Evolutionary conservation across 2,329 filamentous ascomycete genomes (phyloP), one percentile per base, ranked within the genome.

Genomic region (Emydomyces testavorans): DNA sequence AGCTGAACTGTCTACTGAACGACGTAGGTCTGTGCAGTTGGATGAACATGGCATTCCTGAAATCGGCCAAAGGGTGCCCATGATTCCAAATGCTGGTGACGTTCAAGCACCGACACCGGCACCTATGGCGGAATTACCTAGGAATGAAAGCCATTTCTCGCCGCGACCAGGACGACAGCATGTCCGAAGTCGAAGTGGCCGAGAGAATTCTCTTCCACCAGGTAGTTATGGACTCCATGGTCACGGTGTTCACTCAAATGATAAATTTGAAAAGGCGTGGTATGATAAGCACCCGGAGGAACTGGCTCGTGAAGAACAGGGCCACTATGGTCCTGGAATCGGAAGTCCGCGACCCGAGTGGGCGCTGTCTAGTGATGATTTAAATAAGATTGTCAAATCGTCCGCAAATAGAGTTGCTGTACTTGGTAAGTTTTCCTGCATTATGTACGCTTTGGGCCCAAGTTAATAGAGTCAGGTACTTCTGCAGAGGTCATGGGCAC

Each of bases 221-320:
- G 90, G 87, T 50, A 94, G 88, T 69, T 96, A 96, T 60, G 89
- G 90, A 52, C 77, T 94, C 48, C 89, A 94, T 59, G 87, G 89
- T 37, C 90, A 95, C 60, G 88, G 87, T 46, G 73, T 85, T 21
- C 74, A 77, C 15, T 74, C 82, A 2, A 78, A 79, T 49, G 85
- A 93, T 67, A 86, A 83, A 61, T 85, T 96, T 34, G 87, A 94
- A 59, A 85, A 85, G 68, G 84, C 85, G 21, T 95, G 94, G 76
- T 93, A 92, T 61, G 79, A 87, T 58, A 95, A 92, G 67, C 88
- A 94, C 60, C 90, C 90, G 0, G 85, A 95, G 37, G 76, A 78
- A 55, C 72, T 83, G 24, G 74, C 77, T 48, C 79, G 83, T 62
- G 86, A 90, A 65, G 85, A 89, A 61, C 77, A 80, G 54, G 78